Conservation (phyloP, 2,329 filamentous ascomycete species). For the Tolypocladium tropicale region DNA sequence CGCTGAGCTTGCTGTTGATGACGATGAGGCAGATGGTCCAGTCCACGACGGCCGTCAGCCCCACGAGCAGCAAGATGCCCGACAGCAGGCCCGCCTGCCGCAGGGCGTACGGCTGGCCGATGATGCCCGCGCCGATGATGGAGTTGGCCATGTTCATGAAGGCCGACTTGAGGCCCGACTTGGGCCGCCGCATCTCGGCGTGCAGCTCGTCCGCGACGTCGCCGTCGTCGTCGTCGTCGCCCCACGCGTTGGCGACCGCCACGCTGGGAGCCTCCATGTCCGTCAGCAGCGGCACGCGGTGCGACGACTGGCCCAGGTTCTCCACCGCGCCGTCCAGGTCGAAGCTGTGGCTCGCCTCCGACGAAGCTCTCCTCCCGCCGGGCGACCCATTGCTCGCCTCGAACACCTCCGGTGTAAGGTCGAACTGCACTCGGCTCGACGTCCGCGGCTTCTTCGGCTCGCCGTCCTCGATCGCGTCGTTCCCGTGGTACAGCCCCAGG, state of each 20-base stretch:
- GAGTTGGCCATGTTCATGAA: conserved; percentile 99
- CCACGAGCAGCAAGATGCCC: conserved; percentile 67
- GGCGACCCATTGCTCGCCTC: conserved; percentile 14
- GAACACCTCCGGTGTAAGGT: conserved; percentile 39
- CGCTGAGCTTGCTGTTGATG: conserved; percentile 93
- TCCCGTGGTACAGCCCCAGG: conserved; percentile 9
- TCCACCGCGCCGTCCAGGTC: conserved; percentile 28
- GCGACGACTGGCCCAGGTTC: conserved; percentile 33
- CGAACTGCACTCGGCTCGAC: conserved; percentile 67
- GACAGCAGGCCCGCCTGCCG: conserved; percentile 78
- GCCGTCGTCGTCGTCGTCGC: conserved; percentile 30
- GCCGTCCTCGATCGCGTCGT: not conserved
- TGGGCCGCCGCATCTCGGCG: conserved; percentile 55
- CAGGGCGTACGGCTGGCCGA: conserved; percentile 91
- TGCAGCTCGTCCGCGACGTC: conserved; percentile 33
- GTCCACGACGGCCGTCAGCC: conserved; percentile 76
- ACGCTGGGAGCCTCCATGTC: conserved; percentile 74
- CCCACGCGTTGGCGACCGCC: conserved; percentile 49
- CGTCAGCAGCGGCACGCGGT: conserved; percentile 66
- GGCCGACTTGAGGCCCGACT: conserved; percentile 74
- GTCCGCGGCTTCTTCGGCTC: conserved; percentile 23
- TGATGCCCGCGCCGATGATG: conserved; percentile 74
- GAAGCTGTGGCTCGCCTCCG: conserved; percentile 33
- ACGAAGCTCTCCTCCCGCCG: conserved; percentile 3
- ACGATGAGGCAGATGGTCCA: conserved; percentile 98